Evolutionary conservation across 1,284 basidiomycete species (phyloP).

Genomic region (Moniliophthora roreri): DNA sequence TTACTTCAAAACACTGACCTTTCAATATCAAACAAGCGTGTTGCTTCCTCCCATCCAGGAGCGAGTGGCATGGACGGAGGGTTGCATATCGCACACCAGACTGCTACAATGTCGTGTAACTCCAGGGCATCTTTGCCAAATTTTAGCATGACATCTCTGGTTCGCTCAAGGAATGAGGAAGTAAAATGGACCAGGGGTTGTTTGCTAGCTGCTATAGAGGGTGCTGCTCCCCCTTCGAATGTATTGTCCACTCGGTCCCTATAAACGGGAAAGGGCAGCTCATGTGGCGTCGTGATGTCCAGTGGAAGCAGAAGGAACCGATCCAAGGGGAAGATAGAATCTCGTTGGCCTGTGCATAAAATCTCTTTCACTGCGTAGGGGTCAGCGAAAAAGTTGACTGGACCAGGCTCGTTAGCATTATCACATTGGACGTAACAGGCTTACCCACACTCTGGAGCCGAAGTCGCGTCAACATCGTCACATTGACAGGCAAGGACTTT

Average conservation of each 20-base stretch:
- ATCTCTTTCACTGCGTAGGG: constrained; percentile 81
- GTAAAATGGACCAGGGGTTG: constrained; percentile 71
- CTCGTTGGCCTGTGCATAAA: constrained; percentile 39
- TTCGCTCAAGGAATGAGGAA: constrained; percentile 74
- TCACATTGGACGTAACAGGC: constrained; percentile 2
- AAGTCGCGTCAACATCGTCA: no score
- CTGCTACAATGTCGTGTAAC: constrained; percentile 79
- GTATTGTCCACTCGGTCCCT: constrained; percentile 48
- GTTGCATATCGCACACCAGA: constrained; percentile 78
- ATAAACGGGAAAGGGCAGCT: constrained; percentile 73
- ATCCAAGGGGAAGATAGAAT: constrained; percentile 53
- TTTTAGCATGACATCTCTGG: constrained; percentile 68
- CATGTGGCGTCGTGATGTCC: constrained; percentile 80
- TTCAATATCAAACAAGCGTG: constrained; percentile 65
- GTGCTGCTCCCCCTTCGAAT: constrained; percentile 48
- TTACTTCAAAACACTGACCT: constrained; percentile 43
- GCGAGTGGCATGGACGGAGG: constrained; percentile 43
- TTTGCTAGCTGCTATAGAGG: constrained; percentile 46
- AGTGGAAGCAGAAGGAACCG: constrained; percentile 75
- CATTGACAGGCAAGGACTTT: no score
- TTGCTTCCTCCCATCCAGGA: constrained; percentile 53
- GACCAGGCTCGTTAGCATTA: constrained; percentile 6
- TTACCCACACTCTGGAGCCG: constrained; percentile 71
- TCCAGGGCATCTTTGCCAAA: constrained; percentile 84
- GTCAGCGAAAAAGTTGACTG: constrained; percentile 94